Conservation (phyloP, 768 basidiomycete species). For the Floccularia luteovirens region DNA sequence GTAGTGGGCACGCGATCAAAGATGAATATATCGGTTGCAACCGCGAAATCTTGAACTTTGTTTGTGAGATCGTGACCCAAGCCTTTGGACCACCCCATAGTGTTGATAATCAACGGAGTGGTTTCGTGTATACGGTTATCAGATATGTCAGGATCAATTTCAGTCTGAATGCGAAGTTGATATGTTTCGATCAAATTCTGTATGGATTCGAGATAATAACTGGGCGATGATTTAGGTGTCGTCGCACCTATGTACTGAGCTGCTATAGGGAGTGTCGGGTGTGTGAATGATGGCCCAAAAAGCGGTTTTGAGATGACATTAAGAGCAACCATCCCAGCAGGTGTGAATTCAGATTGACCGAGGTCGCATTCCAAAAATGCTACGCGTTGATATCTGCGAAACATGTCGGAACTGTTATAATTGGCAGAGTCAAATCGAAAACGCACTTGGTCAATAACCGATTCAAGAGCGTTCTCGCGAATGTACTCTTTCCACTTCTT, state of each 20-base stretch:
- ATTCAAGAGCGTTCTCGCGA: constrained; percentile 71
- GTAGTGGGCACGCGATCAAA: constrained; percentile 10
- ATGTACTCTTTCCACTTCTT: constrained; percentile 86
- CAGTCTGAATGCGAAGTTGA: constrained; percentile 58
- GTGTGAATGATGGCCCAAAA: constrained; percentile 90
- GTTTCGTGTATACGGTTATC: constrained; percentile 38
- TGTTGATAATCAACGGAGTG: constrained; percentile 88
- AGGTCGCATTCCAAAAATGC: constrained; percentile 91
- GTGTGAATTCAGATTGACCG: constrained; percentile 92
- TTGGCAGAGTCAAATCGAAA: constrained; percentile 1
- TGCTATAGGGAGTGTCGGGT: constrained; percentile 58
- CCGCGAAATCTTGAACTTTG: constrained; percentile 60
- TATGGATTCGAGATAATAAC: constrained; percentile 66
- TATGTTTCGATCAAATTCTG: constrained; percentile 61
- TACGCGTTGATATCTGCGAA: constrained; percentile 61
- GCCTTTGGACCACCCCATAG: constrained; percentile 96
- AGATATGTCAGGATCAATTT: constrained; percentile 16
- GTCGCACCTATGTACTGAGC: constrained; percentile 82
- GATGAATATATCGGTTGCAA: constrained; percentile 55
- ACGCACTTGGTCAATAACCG: constrained; percentile 50
- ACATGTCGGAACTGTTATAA: constrained; percentile 1
- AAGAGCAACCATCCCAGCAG: constrained; percentile 78
- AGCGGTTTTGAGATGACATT: constrained; percentile 59
- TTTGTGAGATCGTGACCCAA: constrained; percentile 75
- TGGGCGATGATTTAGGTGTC: constrained; percentile 71